Evolutionary conservation across 225 moss, liverwort and hornwort species (phyloP), one percentile per base, ranked within the genome.

Genomic region (Thuidium tamariscinum): DNA sequence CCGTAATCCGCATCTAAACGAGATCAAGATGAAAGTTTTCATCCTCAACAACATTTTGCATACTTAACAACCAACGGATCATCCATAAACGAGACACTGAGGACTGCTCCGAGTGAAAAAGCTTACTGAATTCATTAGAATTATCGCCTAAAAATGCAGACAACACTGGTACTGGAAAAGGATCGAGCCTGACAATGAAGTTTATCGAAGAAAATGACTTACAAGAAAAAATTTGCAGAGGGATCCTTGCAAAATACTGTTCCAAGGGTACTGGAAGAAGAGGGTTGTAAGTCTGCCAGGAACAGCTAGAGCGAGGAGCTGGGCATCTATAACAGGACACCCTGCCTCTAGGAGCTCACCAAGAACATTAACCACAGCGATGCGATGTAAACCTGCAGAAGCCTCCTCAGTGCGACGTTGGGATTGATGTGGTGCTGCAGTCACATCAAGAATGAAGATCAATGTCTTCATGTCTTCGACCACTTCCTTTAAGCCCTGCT

Each of bases 221-320:
- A 95, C 96, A 89, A 95, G 78, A 87, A 94, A 92, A 84, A 68
- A 89, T 60, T 95, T 94, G 77, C 94, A 93, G 32, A 95, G 85
- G 46, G 94, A 93, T 57, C 94, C 96, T 81, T 97, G 97, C 85
- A 97, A 86, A 68, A 97, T 95, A 88, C 92, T 95, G 88, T 97
- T 97, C 96, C 97, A 96, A 71, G 97, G 97, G 77, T 93, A 96
- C 56, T 92, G 94, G 71, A 96, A 93, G 84, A 97, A 93, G 71
- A 97, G 94, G 83, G 87, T 80, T 70, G 93, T 85, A 39, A 97
- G 93, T 86, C 88, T 97, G 90, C 83, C 69, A 85, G 94, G 94
- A 87, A 94, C 83, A 85, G 80, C 92, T 80, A 95, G 88, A 80
- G 86, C 89, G 67, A 96, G 85, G 77, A 96, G 89, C 89, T 92